Conservation (phyloP, 768 basidiomycete species). For the Suillus brevipes region DNA sequence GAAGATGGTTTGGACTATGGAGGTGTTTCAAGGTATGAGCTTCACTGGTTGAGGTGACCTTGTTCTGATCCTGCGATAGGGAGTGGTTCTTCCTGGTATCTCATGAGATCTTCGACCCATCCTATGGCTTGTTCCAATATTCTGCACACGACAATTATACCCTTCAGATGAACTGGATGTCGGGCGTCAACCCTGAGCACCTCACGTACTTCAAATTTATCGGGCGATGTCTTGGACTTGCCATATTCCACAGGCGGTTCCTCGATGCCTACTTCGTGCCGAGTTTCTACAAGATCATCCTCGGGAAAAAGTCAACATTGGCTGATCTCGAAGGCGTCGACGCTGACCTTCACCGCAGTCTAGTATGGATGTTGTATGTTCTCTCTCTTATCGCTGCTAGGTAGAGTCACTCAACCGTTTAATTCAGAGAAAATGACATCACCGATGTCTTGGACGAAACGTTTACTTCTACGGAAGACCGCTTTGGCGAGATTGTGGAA, state of each 20-base stretch:
- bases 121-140: conserved; percentile 81
- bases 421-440: conserved; percentile 67
- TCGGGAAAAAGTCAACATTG: conserved; percentile 58
- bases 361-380: conserved; percentile 75
- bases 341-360: conserved; percentile 64
- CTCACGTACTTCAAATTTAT: conserved; percentile 83
- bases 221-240: conserved; percentile 70
- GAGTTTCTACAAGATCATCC: conserved; percentile 79
- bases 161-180: conserved; percentile 76
- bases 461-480: conserved; percentile 69
- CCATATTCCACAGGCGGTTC: conserved; percentile 77
- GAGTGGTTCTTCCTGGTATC: conserved; percentile 88
- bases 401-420: conserved; percentile 7
- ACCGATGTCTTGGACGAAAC: conserved; percentile 74
- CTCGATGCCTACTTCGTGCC: conserved; percentile 79
- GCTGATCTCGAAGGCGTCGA: conserved; percentile 71
- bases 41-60: background rate
- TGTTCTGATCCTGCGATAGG: conserved; percentile 36
- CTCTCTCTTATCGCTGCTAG: background rate
- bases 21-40: conserved; percentile 63
- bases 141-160: conserved; percentile 81
- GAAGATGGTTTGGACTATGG: conserved; percentile 82
- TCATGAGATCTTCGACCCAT: conserved; percentile 81
- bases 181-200: conserved; percentile 75
- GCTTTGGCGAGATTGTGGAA: conserved; percentile 70